Conservation (phyloP, 768 basidiomycete species). For the Royoungia palumana region DNA sequence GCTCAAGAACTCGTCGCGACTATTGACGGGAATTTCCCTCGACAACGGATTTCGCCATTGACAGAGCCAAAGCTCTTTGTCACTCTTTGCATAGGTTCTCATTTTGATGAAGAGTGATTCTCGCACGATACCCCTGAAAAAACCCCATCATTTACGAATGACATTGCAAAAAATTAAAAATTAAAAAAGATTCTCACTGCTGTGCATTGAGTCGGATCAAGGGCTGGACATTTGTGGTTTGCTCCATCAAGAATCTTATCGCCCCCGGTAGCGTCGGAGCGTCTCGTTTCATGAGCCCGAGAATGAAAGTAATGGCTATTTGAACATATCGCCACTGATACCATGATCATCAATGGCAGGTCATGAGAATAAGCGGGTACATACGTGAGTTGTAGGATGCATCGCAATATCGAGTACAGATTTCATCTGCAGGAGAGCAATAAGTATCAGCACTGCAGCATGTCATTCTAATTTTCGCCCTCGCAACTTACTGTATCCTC, state of each 20-base stretch:
- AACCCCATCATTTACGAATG: background rate
- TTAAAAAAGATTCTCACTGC: conserved; percentile 39
- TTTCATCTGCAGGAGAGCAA: conserved; percentile 41
- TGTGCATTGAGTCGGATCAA: conserved; percentile 64
- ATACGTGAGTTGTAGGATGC: conserved; percentile 67
- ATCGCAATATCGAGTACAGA: conserved; percentile 59
- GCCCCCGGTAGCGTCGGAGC: conserved; percentile 47
- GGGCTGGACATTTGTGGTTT: conserved; percentile 68
- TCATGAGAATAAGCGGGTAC: conserved; percentile 21
- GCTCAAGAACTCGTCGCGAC: conserved; percentile 49
- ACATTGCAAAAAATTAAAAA: background rate
- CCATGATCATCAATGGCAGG: conserved; percentile 6
- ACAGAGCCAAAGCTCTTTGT: conserved; percentile 68
- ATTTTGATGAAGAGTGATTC: conserved; percentile 69
- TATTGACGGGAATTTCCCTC: conserved; percentile 41
- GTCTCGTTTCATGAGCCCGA: conserved; percentile 63
- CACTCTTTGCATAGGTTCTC: conserved; percentile 62
- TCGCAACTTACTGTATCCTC: conserved; percentile 43
- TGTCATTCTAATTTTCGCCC: background rate
- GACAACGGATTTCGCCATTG: conserved; percentile 67
- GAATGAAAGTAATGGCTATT: conserved; percentile 62
- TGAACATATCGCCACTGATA: conserved; percentile 81
- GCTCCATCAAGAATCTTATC: conserved; percentile 60
- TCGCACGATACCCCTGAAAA: conserved; percentile 59
- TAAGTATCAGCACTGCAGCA: background rate